Percentiles rank a stretch among this genome's conserved stretches.
Conservation (phyloP, 805 yeast genomes). For the Starmera caribaea region DNA sequence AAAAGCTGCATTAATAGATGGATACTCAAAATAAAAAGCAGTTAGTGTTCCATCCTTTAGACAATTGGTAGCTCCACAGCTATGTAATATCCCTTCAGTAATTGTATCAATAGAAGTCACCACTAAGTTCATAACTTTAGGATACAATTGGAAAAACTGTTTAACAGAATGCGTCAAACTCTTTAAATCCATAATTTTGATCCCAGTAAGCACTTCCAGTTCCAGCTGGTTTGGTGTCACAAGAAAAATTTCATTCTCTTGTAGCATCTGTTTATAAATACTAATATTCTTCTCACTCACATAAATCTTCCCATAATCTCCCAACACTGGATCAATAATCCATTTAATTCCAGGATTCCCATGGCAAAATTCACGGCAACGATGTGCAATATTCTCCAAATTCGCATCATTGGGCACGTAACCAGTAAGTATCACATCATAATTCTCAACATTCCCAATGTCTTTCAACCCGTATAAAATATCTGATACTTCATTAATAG, state of each 20-base stretch:
- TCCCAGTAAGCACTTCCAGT: conserved; percentile 47
- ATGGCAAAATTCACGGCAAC: conserved; percentile 25
- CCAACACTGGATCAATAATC: conserved; percentile 86
- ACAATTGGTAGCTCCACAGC: conserved; percentile 21
- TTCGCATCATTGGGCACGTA: conserved; percentile 61
- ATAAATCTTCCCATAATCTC: conserved; percentile 80
- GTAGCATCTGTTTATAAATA: conserved; percentile 38
- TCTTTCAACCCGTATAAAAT: conserved; percentile 47
- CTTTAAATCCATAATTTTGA: conserved; percentile 27
- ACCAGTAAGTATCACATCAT: conserved; percentile 69
- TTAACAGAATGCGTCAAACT: conserved; percentile 29
- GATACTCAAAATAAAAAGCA: conserved; percentile 28
- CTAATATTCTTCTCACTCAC: conserved; percentile 52
- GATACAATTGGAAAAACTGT: conserved; percentile 33
- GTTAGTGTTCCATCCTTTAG: conserved; percentile 1
- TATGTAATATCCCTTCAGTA: conserved; percentile 25
- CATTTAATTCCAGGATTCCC: conserved; percentile 30
- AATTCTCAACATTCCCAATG: conserved; percentile 29
- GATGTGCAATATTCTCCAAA: conserved; percentile 37
- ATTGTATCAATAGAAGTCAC: conserved; percentile 41
- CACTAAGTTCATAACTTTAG: conserved; percentile 40
- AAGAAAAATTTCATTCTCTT: conserved; percentile 33
- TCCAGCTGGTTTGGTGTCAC: conserved; percentile 74
- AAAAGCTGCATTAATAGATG: conserved; percentile 47
- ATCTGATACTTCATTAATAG: conserved; percentile 34